A percentile compares a stretch with the other conserved stretches of the same genome.
Conservation (phyloP, 495 filamentous ascomycete genomes). For the Neurospora sp. region DNA sequence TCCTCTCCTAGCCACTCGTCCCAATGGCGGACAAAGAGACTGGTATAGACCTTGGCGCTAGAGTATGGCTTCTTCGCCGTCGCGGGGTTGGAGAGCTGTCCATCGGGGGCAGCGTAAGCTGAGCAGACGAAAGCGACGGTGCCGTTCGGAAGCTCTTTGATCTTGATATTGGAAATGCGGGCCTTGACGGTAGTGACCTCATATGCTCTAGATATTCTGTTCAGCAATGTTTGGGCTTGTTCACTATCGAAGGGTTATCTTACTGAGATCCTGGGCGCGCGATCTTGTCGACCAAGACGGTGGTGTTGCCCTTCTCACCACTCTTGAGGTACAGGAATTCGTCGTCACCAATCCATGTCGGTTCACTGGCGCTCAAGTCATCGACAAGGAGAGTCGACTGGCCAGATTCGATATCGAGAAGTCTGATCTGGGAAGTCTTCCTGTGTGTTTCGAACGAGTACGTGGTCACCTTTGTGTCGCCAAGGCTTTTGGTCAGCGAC, state of each 20-base stretch:
- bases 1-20: constrained; percentile 61
- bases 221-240: not conserved
- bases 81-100: constrained; percentile 50
- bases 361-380: constrained; percentile 52
- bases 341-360: constrained; percentile 63
- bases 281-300: constrained; percentile 48
- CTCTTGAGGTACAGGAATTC: constrained; percentile 58
- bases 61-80: constrained; percentile 45
- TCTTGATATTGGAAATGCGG: constrained; percentile 64
- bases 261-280: not conserved
- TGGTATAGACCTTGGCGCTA: constrained; percentile 55
- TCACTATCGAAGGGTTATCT: not conserved
- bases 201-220: constrained; percentile 27
- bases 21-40: constrained; percentile 70
- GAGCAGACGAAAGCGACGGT: constrained; percentile 61
- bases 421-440: constrained; percentile 61
- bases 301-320: constrained; percentile 57
- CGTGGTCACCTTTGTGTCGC: constrained; percentile 36
- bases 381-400: constrained; percentile 56
- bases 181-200: constrained; percentile 54
- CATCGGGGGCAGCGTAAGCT: constrained; percentile 49
- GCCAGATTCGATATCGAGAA: constrained; percentile 62
- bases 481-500: not conserved
- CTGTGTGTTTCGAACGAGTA: constrained; percentile 79
- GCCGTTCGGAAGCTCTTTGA: constrained; percentile 48